phyloP scores from a whole-genome alignment of 495 filamentous ascomycete genomes.

The Tuber borchii region DNA sequence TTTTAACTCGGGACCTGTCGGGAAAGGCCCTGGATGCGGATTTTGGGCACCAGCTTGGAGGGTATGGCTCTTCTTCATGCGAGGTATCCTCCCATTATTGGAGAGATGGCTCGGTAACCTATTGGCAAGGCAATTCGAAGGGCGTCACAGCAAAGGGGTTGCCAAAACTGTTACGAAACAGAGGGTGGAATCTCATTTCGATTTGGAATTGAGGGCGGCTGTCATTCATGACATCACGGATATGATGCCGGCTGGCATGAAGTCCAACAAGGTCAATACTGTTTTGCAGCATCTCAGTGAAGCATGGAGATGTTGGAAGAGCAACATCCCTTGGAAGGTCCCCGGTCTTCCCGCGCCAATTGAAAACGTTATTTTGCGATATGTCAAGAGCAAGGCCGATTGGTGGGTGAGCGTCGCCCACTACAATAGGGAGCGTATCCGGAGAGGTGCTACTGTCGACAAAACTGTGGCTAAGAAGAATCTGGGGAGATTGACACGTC shows the following conservation, averaged over 20 bases:
- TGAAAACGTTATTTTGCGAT: conserved; percentile 95
- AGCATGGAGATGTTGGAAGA: conserved; percentile 99
- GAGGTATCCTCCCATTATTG: conserved; percentile 92
- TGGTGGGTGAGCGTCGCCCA: conserved; percentile 99
- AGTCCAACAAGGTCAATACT: conserved; percentile 98
- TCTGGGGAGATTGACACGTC: conserved; percentile 80
- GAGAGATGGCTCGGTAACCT: conserved; percentile 98
- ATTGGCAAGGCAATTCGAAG: conserved; percentile 94
- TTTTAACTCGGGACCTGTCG: conserved; percentile 95
- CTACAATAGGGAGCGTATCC: conserved; percentile 95
- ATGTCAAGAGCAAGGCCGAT: conserved; percentile 97
- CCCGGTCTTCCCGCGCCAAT: conserved; percentile 93
- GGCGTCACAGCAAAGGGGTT: conserved; percentile 97
- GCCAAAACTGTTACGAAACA: conserved; percentile 99
- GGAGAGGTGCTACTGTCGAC: conserved; percentile 91
- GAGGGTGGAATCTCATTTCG: conserved; percentile 97
- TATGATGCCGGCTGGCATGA: conserved; percentile 99
- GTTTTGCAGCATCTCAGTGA: conserved; percentile 95
- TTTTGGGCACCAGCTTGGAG: conserved; percentile 99
- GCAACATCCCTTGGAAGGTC: conserved; percentile 99
- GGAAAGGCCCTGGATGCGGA: conserved; percentile 95
- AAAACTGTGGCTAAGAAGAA: conserved; percentile 99
- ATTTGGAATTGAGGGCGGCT: conserved; percentile 92
- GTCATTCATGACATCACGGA: conserved; percentile 99
- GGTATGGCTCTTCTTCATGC: conserved; percentile 99